Evolutionary conservation across 2,329 filamentous ascomycete species (phyloP).

Genomic region (Aspergillus transmontanensis): DNA sequence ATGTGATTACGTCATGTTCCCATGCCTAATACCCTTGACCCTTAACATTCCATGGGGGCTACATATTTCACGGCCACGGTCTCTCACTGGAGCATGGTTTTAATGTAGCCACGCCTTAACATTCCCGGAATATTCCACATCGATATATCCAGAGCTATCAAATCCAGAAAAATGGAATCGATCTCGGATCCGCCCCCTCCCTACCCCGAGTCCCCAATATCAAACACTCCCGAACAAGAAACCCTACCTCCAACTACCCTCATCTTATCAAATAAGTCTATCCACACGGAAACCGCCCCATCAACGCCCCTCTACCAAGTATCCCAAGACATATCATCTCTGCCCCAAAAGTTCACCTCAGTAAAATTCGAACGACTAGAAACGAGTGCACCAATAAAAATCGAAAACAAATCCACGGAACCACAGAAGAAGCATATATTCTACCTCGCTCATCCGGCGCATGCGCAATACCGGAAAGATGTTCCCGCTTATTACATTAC

Average conservation of each 20-base stretch:
- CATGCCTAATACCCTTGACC: no score
- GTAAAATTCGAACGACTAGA: neutral
- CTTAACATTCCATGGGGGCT: no score
- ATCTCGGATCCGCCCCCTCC: no score
- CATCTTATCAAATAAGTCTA: neutral
- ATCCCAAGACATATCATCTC: neutral
- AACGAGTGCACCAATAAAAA: neutral
- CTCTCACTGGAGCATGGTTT: no score
- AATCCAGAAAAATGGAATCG: no score
- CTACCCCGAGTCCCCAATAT: no score
- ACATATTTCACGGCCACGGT: no score
- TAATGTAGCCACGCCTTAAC: no score
- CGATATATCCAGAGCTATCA: no score
- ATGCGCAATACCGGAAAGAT: conserved; percentile 21
- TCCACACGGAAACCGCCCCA: neutral
- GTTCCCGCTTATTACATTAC: conserved; percentile 22
- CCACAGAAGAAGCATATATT: neutral
- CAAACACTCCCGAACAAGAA: no score
- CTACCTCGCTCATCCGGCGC: conserved; percentile 15
- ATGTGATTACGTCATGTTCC: neutral
- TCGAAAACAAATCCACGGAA: neutral
- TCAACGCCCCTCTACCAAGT: conserved; percentile 12
- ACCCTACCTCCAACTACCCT: neutral
- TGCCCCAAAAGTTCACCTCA: neutral
- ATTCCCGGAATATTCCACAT: no score